A percentile compares a stretch with the other conserved stretches of the same genome.
Evolutionary conservation across 1,139 yeast genomes (phyloP).

Genomic region (Saccharomyces hybrid): DNA sequence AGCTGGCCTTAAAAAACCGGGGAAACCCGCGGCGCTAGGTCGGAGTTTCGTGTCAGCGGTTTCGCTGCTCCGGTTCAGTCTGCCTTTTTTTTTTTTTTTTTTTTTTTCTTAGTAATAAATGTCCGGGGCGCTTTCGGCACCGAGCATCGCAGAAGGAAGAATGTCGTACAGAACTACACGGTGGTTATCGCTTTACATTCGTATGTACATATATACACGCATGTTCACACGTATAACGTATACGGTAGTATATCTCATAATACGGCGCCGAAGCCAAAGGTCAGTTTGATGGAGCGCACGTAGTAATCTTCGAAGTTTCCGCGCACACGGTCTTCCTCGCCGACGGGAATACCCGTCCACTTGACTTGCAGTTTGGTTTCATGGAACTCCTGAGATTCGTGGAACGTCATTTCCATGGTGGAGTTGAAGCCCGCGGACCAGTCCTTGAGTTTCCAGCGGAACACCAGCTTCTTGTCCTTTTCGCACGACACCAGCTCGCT

Average conservation of each 20-base stretch:
- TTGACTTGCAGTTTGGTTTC: slow-evolving; percentile 77
- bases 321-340: slow-evolving; percentile 89
- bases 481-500: slow-evolving; percentile 55
- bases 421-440: slow-evolving; percentile 80
- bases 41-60: background rate
- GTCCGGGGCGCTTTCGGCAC: background rate
- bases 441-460: slow-evolving; percentile 80
- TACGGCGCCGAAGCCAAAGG: slow-evolving; percentile 92
- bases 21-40: background rate
- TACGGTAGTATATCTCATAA: slow-evolving; percentile 30
- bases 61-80: background rate
- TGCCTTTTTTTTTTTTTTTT: no score
- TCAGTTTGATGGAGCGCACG: slow-evolving; percentile 75
- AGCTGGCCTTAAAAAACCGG: background rate
- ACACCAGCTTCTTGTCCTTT: slow-evolving; percentile 46
- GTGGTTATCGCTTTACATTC: background rate
- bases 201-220: background rate
- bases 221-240: background rate
- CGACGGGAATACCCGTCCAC: slow-evolving; percentile 89
- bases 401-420: slow-evolving; percentile 53
- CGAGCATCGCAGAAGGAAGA: background rate
- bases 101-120: background rate
- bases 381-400: slow-evolving; percentile 55
- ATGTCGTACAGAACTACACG: background rate
- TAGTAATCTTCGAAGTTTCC: slow-evolving; percentile 84